phyloP scores from a whole-genome alignment of 176 grass and related monocot species.

The Poa pratensis region DNA sequence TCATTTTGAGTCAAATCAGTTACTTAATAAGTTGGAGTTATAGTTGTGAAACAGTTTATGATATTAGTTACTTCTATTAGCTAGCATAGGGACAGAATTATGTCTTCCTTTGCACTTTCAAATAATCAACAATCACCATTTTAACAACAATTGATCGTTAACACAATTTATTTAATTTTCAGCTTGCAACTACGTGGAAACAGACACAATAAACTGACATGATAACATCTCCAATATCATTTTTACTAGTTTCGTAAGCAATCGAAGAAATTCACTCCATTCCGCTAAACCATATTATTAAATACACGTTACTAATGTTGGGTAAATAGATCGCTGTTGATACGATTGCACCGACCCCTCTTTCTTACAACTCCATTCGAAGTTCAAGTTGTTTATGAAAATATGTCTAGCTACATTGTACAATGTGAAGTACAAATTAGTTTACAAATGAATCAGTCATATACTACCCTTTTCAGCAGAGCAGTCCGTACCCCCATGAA shows the following conservation, averaged over 20 bases:
- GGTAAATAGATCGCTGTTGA: neutral
- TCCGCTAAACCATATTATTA: neutral
- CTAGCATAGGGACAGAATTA: slow-evolving; percentile 5
- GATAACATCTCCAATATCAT: neutral
- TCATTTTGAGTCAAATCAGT: slow-evolving; percentile 20
- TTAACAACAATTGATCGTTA: slow-evolving; percentile 16
- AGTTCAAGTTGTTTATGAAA: slow-evolving; percentile 7
- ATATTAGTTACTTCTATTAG: slow-evolving; percentile 16
- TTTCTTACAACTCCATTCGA: slow-evolving; percentile 23
- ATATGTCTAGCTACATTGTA: neutral
- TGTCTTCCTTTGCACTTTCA: neutral
- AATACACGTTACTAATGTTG: neutral
- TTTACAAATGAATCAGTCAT: neutral
- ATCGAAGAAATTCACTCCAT: neutral
- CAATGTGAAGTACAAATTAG: neutral
- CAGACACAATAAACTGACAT: slow-evolving; percentile 24
- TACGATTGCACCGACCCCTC: neutral
- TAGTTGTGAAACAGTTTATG: neutral
- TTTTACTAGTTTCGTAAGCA: slow-evolving; percentile 3
- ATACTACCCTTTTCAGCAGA: slow-evolving; percentile 7
- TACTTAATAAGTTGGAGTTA: slow-evolving; percentile 22
- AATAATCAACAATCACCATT: neutral
- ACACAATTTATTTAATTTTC: neutral
- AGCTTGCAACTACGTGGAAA: slow-evolving; percentile 14
- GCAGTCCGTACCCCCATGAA: neutral